Percentiles rank a stretch among this genome's conserved stretches.
Evolutionary conservation across 257 asterid genomes (phyloP).

Genomic region (Solanum lycopersicoides): DNA sequence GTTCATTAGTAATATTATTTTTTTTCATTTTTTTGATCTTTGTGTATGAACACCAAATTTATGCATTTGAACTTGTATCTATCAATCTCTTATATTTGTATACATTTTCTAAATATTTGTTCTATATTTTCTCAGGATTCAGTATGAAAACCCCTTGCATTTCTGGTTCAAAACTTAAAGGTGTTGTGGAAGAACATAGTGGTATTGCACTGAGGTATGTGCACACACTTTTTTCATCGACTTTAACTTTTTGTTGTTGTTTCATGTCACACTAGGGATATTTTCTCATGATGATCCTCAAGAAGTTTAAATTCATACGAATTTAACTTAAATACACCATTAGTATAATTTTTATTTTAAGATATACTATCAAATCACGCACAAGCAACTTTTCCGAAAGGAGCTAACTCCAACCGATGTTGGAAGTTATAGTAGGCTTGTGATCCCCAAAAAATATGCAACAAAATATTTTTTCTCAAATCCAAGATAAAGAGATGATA

Average conservation of each 20-base stretch:
- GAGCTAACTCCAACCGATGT: conserved; percentile 61
- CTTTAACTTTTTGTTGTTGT: too few relatives aligned
- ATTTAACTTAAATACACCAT: background rate
- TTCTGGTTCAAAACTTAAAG: background rate
- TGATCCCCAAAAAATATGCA: conserved; percentile 26
- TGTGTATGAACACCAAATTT: background rate
- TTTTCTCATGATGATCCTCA: background rate
- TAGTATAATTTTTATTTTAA: background rate
- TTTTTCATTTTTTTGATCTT: background rate
- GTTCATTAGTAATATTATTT: background rate
- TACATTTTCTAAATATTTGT: background rate
- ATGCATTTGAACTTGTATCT: background rate
- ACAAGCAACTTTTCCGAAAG: conserved; percentile 24
- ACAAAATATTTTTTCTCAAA: conserved; percentile 25
- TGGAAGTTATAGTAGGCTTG: background rate
- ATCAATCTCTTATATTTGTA: background rate
- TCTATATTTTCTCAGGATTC: background rate
- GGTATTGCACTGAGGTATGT: background rate
- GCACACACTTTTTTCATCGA: background rate
- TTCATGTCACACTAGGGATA: background rate
- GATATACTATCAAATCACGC: background rate
- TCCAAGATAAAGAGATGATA: conserved; percentile 25
- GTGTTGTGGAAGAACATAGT: background rate
- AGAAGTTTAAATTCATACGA: background rate
- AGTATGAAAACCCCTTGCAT: background rate